A percentile compares a stretch with the other conserved stretches of the same genome.
phyloP scores from a whole-genome alignment of 2,329 filamentous ascomycete species.

The Aschersonia sp. region DNA sequence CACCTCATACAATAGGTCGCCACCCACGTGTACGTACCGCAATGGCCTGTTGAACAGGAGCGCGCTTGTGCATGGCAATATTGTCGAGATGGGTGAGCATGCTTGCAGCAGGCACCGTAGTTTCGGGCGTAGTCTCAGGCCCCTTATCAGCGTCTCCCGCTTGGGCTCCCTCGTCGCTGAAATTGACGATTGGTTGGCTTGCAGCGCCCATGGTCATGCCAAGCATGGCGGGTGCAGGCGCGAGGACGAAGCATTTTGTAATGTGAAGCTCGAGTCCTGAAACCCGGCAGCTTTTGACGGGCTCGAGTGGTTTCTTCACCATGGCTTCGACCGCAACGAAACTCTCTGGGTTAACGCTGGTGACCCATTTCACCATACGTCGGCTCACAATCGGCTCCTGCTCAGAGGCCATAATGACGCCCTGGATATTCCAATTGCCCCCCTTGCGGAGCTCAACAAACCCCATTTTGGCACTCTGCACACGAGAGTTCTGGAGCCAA shows the following conservation, averaged over 20 bases:
- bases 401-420: constrained; percentile 53
- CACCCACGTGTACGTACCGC: constrained; percentile 12
- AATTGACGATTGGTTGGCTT: constrained; percentile 39
- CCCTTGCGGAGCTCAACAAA: constrained; percentile 68
- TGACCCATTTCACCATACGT: constrained; percentile 90
- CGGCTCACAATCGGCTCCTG: constrained; percentile 40
- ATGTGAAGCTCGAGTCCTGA: constrained; percentile 77
- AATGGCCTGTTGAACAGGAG: constrained; percentile 81
- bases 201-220: constrained; percentile 43
- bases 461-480: constrained; percentile 53
- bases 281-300: constrained; percentile 77
- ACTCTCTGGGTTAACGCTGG: constrained; percentile 61
- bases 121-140: constrained; percentile 25
- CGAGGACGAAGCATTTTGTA: constrained; percentile 67
- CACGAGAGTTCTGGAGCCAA: constrained; percentile 25
- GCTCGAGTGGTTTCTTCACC: constrained; percentile 70
- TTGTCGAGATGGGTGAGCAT: constrained; percentile 83
- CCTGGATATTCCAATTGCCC: constrained; percentile 61
- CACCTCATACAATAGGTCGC: no score
- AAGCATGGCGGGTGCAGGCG: constrained; percentile 42
- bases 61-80: constrained; percentile 81
- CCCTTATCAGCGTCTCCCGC: constrained; percentile 23
- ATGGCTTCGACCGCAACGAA: constrained; percentile 69
- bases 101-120: constrained; percentile 54
- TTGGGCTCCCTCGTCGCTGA: constrained; percentile 36